Evolutionary conservation across 1,284 basidiomycete species (phyloP), one percentile per base, ranked within the genome.

Genomic region (Puccinia sorghi): DNA sequence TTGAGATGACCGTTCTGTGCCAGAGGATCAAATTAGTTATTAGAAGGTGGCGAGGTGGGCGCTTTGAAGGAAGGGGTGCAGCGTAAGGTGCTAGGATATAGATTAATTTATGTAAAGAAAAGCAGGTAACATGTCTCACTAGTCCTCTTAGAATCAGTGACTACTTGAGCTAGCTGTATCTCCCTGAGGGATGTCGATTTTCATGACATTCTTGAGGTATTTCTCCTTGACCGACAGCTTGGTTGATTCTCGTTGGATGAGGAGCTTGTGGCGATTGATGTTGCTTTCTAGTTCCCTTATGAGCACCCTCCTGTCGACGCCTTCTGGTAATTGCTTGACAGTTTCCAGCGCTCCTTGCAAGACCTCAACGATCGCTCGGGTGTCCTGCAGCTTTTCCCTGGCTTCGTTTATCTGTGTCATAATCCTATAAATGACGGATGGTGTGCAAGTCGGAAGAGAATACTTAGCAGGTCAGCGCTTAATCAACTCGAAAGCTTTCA

Each of bases 141-240:
- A 17, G 13, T 12, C 9, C 17, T 17, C 57, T 32, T 4, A 12
- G 32, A 32, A 17, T 61, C 12, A 61, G 39, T 39, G 13, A 39
- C 17, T 13, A 39, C 9, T 9, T 20, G 59, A 32, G 6, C 37
- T 37, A 17, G 37, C 3, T 15, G 59, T 6, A 39, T 39, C 27
- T 39, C 59, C 59, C 2, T 15, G 37, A 25, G 43, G 37, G 13
- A 8, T 20, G 0, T 46, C 61, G 11, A 12, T 20, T 11, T 32
- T 71, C 69, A 57, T 41, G 15, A 71, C n/a, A 73, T 61, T 32
- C 57, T 59, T 61, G n/a, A 73, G 25, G 72, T 73, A 73, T 27
- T 59, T 48, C 25, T 73, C 72, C 46, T 73, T 73, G 20, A 73
- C 72, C 1, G 72, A 59, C 48, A 73, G 32, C 25, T 63, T 73